Conservation (phyloP, 2,329 filamentous ascomycete genomes). For the Emmonsiellopsis sp. region DNA sequence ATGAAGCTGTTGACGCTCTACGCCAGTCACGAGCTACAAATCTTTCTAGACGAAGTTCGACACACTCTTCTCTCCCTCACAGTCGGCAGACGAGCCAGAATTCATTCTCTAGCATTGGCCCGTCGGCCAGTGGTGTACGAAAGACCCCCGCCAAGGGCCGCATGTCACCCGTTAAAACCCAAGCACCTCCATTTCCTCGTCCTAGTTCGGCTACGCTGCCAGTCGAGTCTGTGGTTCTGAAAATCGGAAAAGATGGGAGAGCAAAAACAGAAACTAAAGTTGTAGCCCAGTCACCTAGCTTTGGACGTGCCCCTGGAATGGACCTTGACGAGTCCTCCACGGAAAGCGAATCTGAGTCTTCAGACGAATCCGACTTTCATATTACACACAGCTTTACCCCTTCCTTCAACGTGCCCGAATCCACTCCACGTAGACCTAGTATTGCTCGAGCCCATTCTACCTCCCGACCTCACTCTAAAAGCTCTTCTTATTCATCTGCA, state of each 20-base stretch:
- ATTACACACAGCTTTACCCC: constrained; percentile 27
- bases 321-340: constrained; percentile 35
- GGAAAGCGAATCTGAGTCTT: constrained; percentile 32
- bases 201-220: constrained; percentile 24
- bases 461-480: constrained; percentile 34
- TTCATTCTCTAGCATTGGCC: constrained; percentile 16
- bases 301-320: constrained; percentile 23
- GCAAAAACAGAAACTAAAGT: constrained; percentile 38
- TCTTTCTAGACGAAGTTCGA: constrained; percentile 31
- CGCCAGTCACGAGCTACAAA: constrained; percentile 17
- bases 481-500: constrained; percentile 32
- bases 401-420: constrained; percentile 31
- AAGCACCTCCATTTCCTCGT: constrained; percentile 23
- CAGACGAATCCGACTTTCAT: constrained; percentile 29
- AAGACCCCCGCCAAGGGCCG: constrained; percentile 36
- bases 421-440: constrained; percentile 16
- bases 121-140: constrained; percentile 25
- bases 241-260: constrained; percentile 39
- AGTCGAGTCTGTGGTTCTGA: constrained; percentile 35
- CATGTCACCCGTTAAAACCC: constrained; percentile 31
- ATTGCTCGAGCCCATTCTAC: constrained; percentile 25
- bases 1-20: constrained; percentile 20
- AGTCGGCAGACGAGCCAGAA: constrained; percentile 21
- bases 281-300: constrained; percentile 21
- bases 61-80: constrained; percentile 23